phyloP scores from a whole-genome alignment of 2,329 filamentous ascomycete genomes.

The Epichloe gansuensis region DNA sequence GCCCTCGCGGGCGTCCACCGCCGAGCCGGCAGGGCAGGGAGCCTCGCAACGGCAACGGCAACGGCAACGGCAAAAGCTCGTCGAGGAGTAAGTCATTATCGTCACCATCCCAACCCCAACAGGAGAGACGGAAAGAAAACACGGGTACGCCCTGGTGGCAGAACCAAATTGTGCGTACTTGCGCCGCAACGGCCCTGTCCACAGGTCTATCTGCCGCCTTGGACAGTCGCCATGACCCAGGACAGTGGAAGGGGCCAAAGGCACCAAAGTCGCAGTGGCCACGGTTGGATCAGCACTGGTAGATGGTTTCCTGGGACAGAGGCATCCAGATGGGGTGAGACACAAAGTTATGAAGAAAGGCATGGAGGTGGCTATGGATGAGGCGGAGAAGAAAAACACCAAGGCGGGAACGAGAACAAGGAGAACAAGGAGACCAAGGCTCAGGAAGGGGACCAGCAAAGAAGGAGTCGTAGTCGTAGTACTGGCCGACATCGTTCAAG shows the following conservation, averaged over 20 bases:
- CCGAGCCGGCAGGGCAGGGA: not conserved
- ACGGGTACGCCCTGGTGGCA: slow-evolving; percentile 21
- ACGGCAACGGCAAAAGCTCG: not conserved
- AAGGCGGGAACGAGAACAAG: not conserved
- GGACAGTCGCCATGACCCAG: slow-evolving; percentile 31
- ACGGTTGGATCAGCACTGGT: slow-evolving; percentile 36
- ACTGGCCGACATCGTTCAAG: not conserved
- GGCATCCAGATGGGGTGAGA: slow-evolving; percentile 16
- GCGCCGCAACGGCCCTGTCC: slow-evolving; percentile 33
- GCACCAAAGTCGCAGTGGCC: slow-evolving; percentile 35
- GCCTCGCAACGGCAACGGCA: not conserved
- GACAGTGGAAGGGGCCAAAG: slow-evolving; percentile 37
- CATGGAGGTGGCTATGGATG: slow-evolving; percentile 6
- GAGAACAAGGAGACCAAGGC: not conserved
- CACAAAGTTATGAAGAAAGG: slow-evolving; percentile 6
- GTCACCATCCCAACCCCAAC: not conserved
- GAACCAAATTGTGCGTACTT: slow-evolving; percentile 25
- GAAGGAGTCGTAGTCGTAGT: not conserved
- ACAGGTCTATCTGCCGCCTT: slow-evolving; percentile 36
- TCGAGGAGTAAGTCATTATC: not conserved
- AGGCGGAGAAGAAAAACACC: slow-evolving; percentile 6
- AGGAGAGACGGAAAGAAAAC: not conserved
- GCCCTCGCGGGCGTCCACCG: not conserved
- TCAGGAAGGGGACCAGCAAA: too few species aligned
- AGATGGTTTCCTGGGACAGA: slow-evolving; percentile 31